These are phyloP conservation scores for Tausonia pullulans DNA, from an alignment of 1,284 basidiomycete species.

Conservation along the genomic window DNA sequence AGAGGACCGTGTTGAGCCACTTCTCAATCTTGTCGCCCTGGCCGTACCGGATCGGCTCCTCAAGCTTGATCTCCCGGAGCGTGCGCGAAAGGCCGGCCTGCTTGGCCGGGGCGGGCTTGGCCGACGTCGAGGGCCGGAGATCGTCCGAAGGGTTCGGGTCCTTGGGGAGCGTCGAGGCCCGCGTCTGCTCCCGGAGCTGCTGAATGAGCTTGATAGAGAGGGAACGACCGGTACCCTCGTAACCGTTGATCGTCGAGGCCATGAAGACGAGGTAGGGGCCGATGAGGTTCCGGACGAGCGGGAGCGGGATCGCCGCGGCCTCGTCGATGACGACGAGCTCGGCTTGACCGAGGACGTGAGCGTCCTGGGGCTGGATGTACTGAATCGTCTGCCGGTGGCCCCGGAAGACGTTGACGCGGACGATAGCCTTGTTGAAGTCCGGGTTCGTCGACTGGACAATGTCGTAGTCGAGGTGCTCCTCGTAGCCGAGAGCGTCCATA, in stretches of 20 bases:
- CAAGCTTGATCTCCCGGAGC: constrained; percentile 86
- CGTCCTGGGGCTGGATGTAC: constrained; percentile 97
- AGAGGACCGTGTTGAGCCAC: constrained; percentile 87
- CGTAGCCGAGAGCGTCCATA: constrained; percentile 85
- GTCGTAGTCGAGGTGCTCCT: constrained; percentile 96
- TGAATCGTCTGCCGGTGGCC: constrained; percentile 90
- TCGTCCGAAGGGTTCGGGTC: constrained; percentile 38
- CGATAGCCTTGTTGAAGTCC: constrained; percentile 91
- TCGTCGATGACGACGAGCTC: constrained; percentile 98
- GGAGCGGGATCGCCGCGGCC: constrained; percentile 93
- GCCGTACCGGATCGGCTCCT: constrained; percentile 88
- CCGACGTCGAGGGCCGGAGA: constrained; percentile 28
- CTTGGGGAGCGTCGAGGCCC: constrained; percentile 47
- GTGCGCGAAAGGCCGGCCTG: constrained; percentile 49
- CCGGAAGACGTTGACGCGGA: constrained; percentile 89
- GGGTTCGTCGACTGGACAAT: constrained; percentile 87
- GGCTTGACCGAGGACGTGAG: constrained; percentile 93
- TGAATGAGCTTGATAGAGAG: constrained; percentile 96
- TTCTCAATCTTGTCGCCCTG: constrained; percentile 81
- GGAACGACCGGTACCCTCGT: constrained; percentile 96
- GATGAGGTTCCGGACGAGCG: constrained; percentile 85
- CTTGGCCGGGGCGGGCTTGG: constrained; percentile 24
- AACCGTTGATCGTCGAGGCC: constrained; percentile 97
- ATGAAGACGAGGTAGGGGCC: constrained; percentile 98
- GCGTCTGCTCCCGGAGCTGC: constrained; percentile 81